These are phyloP conservation scores for Globisporangium emineosum DNA, from an alignment of 352 stramenopile genomes.

Conservation along the genomic window DNA sequence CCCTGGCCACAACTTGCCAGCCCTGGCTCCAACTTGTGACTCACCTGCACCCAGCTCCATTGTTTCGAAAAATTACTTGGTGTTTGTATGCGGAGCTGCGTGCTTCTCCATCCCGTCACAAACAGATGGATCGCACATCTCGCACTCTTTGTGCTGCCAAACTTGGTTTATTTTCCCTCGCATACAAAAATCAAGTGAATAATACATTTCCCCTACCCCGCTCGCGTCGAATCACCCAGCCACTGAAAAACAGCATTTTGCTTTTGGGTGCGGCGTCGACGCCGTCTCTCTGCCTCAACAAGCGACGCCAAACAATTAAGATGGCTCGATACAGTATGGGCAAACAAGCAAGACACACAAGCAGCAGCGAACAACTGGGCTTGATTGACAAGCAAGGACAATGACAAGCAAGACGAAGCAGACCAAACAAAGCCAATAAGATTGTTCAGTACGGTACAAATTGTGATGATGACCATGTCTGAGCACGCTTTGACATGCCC, in stretches of 20 bases:
- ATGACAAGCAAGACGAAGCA: neutral
- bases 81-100: neutral
- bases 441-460: neutral
- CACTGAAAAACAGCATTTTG: neutral
- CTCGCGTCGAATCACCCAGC: neutral
- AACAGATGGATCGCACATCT: constrained; percentile 7
- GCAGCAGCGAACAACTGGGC: too few species aligned
- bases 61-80: constrained; percentile 1
- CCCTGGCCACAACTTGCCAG: constrained; percentile 6
- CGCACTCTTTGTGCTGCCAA: neutral
- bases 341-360: too few species aligned
- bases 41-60: constrained; percentile 8
- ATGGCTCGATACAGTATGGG: too few species aligned
- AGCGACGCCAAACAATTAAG: neutral
- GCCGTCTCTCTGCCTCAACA: constrained; percentile 3
- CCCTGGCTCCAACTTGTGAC: constrained; percentile 5
- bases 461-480: neutral
- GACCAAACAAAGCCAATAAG: neutral
- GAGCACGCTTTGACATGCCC: neutral
- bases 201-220: neutral
- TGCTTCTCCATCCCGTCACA: neutral
- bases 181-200: neutral
- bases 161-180: neutral
- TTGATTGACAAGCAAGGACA: neutral
- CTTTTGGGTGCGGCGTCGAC: neutral